These are phyloP conservation scores for Diplocarpon mali DNA, from an alignment of 2,329 filamentous ascomycete genomes.

Conservation along the genomic window DNA sequence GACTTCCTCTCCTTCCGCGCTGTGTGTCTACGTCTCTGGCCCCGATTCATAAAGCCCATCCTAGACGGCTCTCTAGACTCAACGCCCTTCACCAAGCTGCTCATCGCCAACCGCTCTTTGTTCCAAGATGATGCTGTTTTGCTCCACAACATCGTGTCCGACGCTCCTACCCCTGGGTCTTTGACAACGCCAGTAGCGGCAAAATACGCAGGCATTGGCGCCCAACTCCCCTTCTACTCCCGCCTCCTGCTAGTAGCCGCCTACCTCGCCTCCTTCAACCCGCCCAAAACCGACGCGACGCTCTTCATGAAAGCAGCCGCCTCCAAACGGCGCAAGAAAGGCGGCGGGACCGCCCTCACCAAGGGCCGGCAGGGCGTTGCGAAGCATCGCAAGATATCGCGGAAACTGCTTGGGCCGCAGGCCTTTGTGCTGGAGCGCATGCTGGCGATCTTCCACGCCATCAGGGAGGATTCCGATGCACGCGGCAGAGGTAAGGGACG, in stretches of 20 bases:
- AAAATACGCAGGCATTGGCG: conserved; percentile 35
- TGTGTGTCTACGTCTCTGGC: conserved; percentile 69
- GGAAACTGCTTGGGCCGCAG: conserved; percentile 66
- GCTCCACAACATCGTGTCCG: conserved; percentile 48
- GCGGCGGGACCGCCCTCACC: conserved; percentile 34
- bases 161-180: conserved; percentile 5
- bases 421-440: conserved; percentile 70
- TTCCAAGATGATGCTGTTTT: conserved; percentile 66
- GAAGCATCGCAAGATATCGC: conserved; percentile 61
- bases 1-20: conserved; percentile 64
- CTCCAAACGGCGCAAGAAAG: conserved; percentile 28
- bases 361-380: conserved; percentile 24
- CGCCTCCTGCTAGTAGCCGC: conserved; percentile 65
- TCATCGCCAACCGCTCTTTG: conserved; percentile 57
- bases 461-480: conserved; percentile 36
- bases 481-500: conserved; percentile 11
- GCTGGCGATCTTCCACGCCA: conserved; percentile 63
- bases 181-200: conserved; percentile 11
- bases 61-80: conserved; percentile 54
- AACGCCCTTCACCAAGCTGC: conserved; percentile 73
- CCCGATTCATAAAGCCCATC: conserved; percentile 70
- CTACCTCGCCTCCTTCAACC: conserved; percentile 74
- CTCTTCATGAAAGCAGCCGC: conserved; percentile 51
- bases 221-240: conserved; percentile 56
- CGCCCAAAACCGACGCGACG: conserved; percentile 57